phyloP scores from a whole-genome alignment of 2,329 filamentous ascomycete genomes.

The Fonsecaea nubica region DNA sequence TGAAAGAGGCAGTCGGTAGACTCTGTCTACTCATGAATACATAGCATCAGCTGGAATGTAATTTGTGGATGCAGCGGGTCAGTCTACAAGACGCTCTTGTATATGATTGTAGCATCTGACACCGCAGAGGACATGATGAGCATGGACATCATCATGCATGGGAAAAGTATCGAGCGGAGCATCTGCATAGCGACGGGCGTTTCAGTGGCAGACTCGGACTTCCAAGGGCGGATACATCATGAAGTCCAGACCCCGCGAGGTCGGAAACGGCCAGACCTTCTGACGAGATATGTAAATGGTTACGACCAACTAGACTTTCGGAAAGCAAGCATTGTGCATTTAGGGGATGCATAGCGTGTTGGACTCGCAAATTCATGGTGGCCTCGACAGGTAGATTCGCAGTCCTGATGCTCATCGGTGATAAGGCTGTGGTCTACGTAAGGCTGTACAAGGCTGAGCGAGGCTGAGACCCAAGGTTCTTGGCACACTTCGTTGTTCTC shows the following conservation, averaged over 20 bases:
- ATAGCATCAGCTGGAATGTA: not conserved
- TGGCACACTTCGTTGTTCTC: not conserved
- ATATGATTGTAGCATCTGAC: not conserved
- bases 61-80: not conserved
- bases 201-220: not conserved
- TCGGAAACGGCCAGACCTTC: not conserved
- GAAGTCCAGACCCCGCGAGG: not conserved
- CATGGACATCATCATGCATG: not conserved
- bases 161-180: not conserved
- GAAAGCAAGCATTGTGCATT: not conserved
- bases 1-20: not conserved
- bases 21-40: not conserved
- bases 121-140: not conserved
- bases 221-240: not conserved
- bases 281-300: not conserved
- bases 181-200: conserved; percentile 3
- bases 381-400: not conserved
- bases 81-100: not conserved
- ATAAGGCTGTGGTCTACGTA: not conserved
- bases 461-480: not conserved
- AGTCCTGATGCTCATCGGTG: not conserved
- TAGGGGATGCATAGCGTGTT: not conserved
- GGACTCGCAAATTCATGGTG: not conserved
- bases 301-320: not conserved
- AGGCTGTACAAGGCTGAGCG: not conserved